Evolutionary conservation across 1,284 basidiomycete genomes (phyloP).

Genomic region (Puccinia horiana): DNA sequence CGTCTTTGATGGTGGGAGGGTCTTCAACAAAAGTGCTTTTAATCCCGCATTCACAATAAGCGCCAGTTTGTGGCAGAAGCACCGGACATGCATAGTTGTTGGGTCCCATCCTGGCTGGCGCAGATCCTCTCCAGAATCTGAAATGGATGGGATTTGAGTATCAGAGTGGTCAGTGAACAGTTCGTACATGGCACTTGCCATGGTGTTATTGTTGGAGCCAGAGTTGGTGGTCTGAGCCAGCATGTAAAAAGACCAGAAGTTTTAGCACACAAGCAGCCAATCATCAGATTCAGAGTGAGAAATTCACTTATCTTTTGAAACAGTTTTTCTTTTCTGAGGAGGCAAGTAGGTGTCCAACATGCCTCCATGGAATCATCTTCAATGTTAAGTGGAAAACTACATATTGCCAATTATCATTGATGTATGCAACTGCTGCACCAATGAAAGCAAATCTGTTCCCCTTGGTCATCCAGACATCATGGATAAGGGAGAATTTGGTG

Average conservation of each 20-base stretch:
- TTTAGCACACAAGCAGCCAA: neutral
- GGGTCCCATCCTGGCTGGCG: neutral
- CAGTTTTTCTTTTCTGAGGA: neutral
- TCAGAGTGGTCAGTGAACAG: neutral
- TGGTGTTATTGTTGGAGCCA: slow-evolving; percentile 12
- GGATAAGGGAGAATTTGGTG: neutral
- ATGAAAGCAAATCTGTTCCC: slow-evolving; percentile 10
- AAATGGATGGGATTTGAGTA: no score
- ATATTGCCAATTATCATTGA: neutral
- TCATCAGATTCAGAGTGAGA: neutral
- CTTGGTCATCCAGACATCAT: slow-evolving; percentile 18
- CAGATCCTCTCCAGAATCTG: no score
- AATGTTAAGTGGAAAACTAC: neutral
- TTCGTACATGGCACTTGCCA: neutral
- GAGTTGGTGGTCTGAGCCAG: neutral
- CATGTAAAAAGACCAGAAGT: neutral
- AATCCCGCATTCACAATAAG: neutral
- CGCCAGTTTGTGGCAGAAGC: no score
- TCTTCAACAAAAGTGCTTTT: slow-evolving; percentile 1
- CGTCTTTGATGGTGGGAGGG: neutral
- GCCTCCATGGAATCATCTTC: neutral
- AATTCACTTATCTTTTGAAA: slow-evolving; percentile 7
- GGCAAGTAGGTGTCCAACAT: neutral
- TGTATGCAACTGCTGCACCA: neutral
- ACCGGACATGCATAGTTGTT: neutral